These are phyloP conservation scores for Phytomonas serpens DNA, from an alignment of 208 protist species.

Conservation along the genomic window DNA sequence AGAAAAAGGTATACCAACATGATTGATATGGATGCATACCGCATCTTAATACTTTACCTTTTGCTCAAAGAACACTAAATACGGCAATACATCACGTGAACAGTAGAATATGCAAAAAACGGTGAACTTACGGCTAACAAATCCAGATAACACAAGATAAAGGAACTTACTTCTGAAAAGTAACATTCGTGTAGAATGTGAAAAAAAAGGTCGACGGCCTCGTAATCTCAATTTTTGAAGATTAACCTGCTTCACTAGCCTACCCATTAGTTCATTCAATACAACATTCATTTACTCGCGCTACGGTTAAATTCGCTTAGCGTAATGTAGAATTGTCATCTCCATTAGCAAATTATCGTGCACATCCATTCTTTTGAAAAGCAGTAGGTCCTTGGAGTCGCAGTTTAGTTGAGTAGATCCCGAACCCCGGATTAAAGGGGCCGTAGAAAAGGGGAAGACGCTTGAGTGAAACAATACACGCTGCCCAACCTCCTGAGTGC, in stretches of 20 bases:
- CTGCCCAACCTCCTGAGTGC: background rate
- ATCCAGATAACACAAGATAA: background rate
- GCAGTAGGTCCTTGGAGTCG: background rate
- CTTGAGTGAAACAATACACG: background rate
- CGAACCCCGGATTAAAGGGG: background rate
- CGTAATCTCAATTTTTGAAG: background rate
- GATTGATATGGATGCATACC: background rate
- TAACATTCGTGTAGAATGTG: too few species aligned
- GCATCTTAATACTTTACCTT: background rate
- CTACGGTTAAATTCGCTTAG: constrained; percentile 82
- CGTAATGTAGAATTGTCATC: constrained; percentile 92
- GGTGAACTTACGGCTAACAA: background rate
- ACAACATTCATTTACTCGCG: constrained; percentile 78
- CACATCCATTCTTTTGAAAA: constrained; percentile 97
- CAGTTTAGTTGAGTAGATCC: background rate
- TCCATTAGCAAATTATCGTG: constrained; percentile 97
- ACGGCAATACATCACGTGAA: background rate
- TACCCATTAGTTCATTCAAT: background rate
- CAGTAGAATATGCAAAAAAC: background rate
- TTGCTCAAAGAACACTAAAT: background rate
- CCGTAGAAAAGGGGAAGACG: background rate
- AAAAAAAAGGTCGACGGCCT: background rate
- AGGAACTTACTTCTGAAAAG: background rate
- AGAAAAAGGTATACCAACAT: background rate
- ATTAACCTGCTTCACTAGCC: background rate